These are phyloP conservation scores for Colletotrichum australisinense DNA, from an alignment of 2,329 filamentous ascomycete species.

Conservation along the genomic window DNA sequence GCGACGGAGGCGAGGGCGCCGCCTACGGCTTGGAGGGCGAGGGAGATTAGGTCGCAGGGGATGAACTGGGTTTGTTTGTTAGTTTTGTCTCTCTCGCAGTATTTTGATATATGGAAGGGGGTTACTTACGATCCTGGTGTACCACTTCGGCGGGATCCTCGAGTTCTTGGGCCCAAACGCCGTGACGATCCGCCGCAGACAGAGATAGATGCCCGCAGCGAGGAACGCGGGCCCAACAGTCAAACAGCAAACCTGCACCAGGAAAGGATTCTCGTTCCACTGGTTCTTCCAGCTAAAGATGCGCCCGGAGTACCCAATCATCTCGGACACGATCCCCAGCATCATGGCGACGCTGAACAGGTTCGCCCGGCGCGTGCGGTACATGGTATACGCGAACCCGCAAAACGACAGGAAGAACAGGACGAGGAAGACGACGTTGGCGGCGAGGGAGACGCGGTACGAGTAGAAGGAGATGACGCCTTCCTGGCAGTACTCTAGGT, in stretches of 20 bases:
- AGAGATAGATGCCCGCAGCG: constrained; percentile 73
- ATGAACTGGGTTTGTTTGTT: constrained; percentile 61
- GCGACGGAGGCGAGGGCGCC: constrained; percentile 64
- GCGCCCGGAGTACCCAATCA: constrained; percentile 70
- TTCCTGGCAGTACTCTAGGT: constrained; percentile 41
- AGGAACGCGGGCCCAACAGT: constrained; percentile 75
- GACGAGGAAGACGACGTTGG: constrained; percentile 63
- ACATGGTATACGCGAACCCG: constrained; percentile 53
- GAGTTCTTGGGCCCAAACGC: constrained; percentile 61
- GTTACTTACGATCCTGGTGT: constrained; percentile 60
- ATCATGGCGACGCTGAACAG: constrained; percentile 65
- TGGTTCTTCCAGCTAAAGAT: constrained; percentile 66
- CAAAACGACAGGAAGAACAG: constrained; percentile 61
- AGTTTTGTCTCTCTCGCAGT: not conserved
- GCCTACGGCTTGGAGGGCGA: constrained; percentile 70
- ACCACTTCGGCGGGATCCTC: constrained; percentile 57
- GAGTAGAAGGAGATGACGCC: constrained; percentile 55
- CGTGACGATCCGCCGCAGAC: constrained; percentile 61
- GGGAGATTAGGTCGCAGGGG: constrained; percentile 70
- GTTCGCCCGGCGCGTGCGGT: constrained; percentile 57
- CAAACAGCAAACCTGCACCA: constrained; percentile 70
- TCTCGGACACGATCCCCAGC: constrained; percentile 64
- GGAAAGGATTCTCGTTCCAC: constrained; percentile 59
- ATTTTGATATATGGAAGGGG: no score
- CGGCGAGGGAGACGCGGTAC: constrained; percentile 64